These are phyloP conservation scores for Excoecaria agallocha DNA, from an alignment of 345 rosid genomes.

Conservation along the genomic window DNA sequence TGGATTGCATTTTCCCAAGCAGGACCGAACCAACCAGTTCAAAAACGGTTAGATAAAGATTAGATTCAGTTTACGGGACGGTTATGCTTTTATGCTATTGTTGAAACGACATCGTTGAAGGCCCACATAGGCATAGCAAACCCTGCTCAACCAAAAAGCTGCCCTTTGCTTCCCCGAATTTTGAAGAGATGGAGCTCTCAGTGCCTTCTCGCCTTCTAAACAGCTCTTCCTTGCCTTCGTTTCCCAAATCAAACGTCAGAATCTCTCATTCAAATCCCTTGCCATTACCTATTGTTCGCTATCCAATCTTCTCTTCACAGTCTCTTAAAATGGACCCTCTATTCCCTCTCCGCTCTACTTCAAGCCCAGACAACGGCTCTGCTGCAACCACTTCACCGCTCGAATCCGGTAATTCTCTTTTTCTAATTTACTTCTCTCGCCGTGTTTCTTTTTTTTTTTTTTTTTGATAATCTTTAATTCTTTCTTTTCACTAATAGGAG, in stretches of 20 bases:
- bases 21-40: too few relatives aligned
- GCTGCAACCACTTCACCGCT: conserved; percentile 18
- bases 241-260: neutral
- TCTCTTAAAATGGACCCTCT: conserved; percentile 22
- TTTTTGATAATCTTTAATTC: neutral
- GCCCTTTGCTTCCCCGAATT: too few relatives aligned
- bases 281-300: neutral
- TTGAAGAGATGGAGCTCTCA: conserved; percentile 30
- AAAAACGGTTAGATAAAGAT: too few relatives aligned
- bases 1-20: too few relatives aligned
- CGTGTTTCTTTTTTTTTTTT: neutral
- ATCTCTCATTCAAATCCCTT: neutral
- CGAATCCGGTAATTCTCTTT: conserved; percentile 23
- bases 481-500: conserved; percentile 3
- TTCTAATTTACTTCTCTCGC: neutral
- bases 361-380: conserved; percentile 36
- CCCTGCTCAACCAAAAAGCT: too few relatives aligned
- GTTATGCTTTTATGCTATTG: too few relatives aligned
- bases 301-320: conserved; percentile 8
- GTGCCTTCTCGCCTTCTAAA: conserved; percentile 20
- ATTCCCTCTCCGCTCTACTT: conserved; percentile 25
- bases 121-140: neutral
- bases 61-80: too few relatives aligned
- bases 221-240: conserved; percentile 14
- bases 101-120: neutral